A percentile compares a stretch with the other conserved stretches of the same genome.
Evolutionary conservation across 2,329 filamentous ascomycete species (phyloP).

Genomic region (Botrytis sinoallii): DNA sequence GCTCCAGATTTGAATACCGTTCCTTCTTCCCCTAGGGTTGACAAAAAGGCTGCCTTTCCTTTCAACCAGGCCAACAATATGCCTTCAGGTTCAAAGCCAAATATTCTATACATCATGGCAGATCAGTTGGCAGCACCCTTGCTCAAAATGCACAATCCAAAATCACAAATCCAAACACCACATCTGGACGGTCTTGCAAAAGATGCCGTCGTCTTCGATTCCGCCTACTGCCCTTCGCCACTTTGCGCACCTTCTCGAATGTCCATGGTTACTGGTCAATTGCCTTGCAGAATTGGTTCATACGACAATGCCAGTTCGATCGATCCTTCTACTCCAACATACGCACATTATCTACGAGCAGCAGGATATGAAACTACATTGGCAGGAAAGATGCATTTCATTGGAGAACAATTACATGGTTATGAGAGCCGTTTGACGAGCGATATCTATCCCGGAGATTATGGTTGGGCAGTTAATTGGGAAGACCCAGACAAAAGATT

Average conservation of each 20-base stretch:
- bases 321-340: slow-evolving; percentile 80
- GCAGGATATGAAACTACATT: slow-evolving; percentile 87
- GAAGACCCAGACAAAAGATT: slow-evolving; percentile 81
- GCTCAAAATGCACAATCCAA: slow-evolving; percentile 85
- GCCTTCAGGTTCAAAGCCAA: slow-evolving; percentile 50
- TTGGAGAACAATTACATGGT: slow-evolving; percentile 89
- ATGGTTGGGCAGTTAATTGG: slow-evolving; percentile 95
- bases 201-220: slow-evolving; percentile 84
- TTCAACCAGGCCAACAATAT: slow-evolving; percentile 32
- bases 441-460: slow-evolving; percentile 92
- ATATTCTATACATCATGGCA: slow-evolving; percentile 93
- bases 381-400: slow-evolving; percentile 97
- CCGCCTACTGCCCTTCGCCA: slow-evolving; percentile 90
- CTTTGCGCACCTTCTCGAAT: slow-evolving; percentile 90
- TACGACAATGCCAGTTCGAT: slow-evolving; percentile 91
- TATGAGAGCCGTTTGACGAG: slow-evolving; percentile 91
- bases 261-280: slow-evolving; percentile 88
- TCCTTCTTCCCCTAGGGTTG: slow-evolving; percentile 49
- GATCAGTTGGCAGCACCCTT: slow-evolving; percentile 90
- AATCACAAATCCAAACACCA: slow-evolving; percentile 88
- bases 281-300: slow-evolving; percentile 87
- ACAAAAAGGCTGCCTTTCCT: slow-evolving; percentile 22
- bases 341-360: slow-evolving; percentile 83
- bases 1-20: slow-evolving; percentile 73
- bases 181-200: slow-evolving; percentile 81